Percentiles rank a stretch among this genome's conserved stretches.
Conservation (phyloP, 805 yeast genomes). For the Lachancea thermotolerans region DNA sequence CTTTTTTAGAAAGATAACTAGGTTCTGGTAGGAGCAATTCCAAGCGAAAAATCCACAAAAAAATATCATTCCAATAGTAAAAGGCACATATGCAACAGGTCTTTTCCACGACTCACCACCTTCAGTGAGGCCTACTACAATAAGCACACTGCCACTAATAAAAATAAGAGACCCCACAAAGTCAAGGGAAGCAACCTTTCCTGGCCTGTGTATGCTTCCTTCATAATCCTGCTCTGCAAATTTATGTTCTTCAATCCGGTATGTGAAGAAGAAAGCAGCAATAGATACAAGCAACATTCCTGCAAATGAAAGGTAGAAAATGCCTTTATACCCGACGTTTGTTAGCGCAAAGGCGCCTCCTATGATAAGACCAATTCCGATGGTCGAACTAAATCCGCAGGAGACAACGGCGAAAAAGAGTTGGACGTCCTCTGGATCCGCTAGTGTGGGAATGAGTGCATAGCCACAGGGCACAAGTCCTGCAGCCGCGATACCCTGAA, state of each 20-base stretch:
- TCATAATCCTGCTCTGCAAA: slow-evolving; percentile 15
- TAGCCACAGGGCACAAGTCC: slow-evolving; percentile 35
- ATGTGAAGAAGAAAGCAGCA: slow-evolving; percentile 26
- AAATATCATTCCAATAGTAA: slow-evolving; percentile 35
- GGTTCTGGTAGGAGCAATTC: slow-evolving; percentile 19
- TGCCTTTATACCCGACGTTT: slow-evolving; percentile 35
- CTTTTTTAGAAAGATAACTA: slow-evolving; percentile 9
- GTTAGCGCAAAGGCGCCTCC: slow-evolving; percentile 41
- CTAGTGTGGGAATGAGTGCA: slow-evolving; percentile 30
- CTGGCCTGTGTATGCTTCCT: slow-evolving; percentile 6
- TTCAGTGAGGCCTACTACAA: slow-evolving; percentile 40
- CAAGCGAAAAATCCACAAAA: slow-evolving; percentile 29
- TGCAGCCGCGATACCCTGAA: slow-evolving; percentile 41
- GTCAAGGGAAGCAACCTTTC: slow-evolving; percentile 22
- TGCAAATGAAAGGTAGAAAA: slow-evolving; percentile 36
- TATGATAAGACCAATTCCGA: slow-evolving; percentile 36
- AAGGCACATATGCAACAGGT: slow-evolving; percentile 37
- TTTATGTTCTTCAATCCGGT: slow-evolving; percentile 21
- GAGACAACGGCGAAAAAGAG: slow-evolving; percentile 25
- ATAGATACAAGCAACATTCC: slow-evolving; percentile 17
- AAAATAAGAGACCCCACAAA: slow-evolving; percentile 32
- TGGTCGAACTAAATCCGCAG: slow-evolving; percentile 24
- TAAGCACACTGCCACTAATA: slow-evolving; percentile 32
- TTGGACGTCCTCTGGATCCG: slow-evolving; percentile 25
- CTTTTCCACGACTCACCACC: slow-evolving; percentile 40